Evolutionary conservation across 257 asterid genomes (phyloP).

Genomic region (Thymus mandschuricus): DNA sequence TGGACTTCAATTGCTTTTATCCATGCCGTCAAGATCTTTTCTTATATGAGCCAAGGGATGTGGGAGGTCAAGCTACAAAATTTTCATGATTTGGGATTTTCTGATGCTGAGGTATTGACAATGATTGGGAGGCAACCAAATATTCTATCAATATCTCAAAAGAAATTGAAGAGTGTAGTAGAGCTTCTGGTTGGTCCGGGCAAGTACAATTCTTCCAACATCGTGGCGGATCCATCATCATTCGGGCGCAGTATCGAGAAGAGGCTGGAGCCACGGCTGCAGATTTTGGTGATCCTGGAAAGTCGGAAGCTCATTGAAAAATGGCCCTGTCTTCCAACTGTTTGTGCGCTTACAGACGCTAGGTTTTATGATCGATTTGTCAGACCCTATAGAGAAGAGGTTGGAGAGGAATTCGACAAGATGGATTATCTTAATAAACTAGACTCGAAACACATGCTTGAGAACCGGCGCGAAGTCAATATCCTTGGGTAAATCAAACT

Average conservation of each 20-base stretch:
- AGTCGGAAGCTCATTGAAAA: not conserved
- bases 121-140: not conserved
- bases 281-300: not conserved
- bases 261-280: conserved; percentile 1
- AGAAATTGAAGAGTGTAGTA: not conserved
- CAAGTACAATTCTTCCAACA: conserved; percentile 23
- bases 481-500: too few species aligned
- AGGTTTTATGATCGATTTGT: not conserved
- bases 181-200: conserved; percentile 30
- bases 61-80: not conserved
- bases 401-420: not conserved
- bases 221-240: conserved; percentile 11
- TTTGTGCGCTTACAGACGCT: not conserved
- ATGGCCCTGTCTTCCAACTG: not conserved
- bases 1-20: conserved; percentile 10
- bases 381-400: not conserved
- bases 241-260: conserved; percentile 25
- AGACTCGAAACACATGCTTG: too few species aligned
- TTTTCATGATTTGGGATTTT: not conserved
- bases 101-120: not conserved
- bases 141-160: not conserved
- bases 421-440: too few species aligned
- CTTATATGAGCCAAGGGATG: not conserved
- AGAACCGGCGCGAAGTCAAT: too few species aligned
- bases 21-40: not conserved